These are phyloP conservation scores for Rutstroemia sp. DNA, from an alignment of 2,329 filamentous ascomycete species.

Conservation along the genomic window DNA sequence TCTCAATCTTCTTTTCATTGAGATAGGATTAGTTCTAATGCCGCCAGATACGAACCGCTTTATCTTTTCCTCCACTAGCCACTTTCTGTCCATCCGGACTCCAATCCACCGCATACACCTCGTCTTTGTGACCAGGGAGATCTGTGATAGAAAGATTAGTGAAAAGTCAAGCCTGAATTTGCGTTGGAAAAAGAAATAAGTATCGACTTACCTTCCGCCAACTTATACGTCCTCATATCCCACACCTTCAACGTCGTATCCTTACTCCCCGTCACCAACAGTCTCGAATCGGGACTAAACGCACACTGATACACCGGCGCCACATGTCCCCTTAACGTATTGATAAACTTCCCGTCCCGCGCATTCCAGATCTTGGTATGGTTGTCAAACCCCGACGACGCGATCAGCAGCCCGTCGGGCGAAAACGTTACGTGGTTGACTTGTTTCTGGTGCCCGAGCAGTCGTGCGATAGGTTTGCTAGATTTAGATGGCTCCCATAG, in stretches of 20 bases:
- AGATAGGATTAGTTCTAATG: conserved; percentile 35
- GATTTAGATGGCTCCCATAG: conserved; percentile 79
- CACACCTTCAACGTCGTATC: conserved; percentile 90
- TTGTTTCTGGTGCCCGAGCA: conserved; percentile 93
- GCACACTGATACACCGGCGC: conserved; percentile 87
- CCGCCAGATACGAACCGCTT: conserved; percentile 61
- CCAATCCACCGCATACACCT: conserved; percentile 95
- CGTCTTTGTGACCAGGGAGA: conserved; percentile 82
- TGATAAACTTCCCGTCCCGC: conserved; percentile 68
- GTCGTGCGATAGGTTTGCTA: conserved; percentile 76
- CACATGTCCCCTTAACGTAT: conserved; percentile 81
- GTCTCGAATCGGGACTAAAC: conserved; percentile 86
- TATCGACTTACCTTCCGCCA: conserved; percentile 42
- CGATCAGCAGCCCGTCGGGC: conserved; percentile 79
- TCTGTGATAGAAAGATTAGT: conserved; percentile 42
- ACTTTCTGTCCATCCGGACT: conserved; percentile 83
- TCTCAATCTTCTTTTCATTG: background rate
- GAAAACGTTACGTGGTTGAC: conserved; percentile 96
- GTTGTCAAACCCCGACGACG: conserved; percentile 88
- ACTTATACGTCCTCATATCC: conserved; percentile 79
- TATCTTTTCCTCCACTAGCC: conserved; percentile 89
- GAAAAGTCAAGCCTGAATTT: background rate
- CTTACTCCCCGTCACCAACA: conserved; percentile 81
- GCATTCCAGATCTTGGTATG: conserved; percentile 89
- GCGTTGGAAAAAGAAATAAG: background rate